These are phyloP conservation scores for Colletotrichum sp. DNA, from an alignment of 2,329 filamentous ascomycete species.

Conservation along the genomic window DNA sequence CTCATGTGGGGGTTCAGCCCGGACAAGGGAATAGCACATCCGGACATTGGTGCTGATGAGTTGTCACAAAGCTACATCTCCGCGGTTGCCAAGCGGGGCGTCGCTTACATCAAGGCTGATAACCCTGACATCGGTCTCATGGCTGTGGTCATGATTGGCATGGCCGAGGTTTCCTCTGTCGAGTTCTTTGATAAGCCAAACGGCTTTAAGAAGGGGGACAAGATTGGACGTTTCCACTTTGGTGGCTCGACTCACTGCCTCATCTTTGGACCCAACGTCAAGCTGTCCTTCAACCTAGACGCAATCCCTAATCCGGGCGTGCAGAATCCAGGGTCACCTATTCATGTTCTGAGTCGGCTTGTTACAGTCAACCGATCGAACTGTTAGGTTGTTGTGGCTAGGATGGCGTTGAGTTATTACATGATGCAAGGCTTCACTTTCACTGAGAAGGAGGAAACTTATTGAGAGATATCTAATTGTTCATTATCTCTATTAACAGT, in stretches of 20 bases:
- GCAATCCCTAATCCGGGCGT: not conserved
- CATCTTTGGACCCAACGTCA: not conserved
- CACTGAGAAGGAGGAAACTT: not conserved
- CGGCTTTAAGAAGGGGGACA: not conserved
- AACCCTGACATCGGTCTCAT: not conserved
- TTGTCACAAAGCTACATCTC: not conserved
- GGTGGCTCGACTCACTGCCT: not conserved
- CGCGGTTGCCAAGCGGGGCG: fast-evolving
- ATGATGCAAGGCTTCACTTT: not conserved
- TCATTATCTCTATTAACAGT: constrained; percentile 21
- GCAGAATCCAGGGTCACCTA: not conserved
- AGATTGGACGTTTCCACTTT: not conserved
- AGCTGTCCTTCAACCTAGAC: not conserved
- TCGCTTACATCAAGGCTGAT: not conserved
- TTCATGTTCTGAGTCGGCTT: not conserved
- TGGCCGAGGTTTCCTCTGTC: not conserved
- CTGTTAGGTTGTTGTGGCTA: not conserved
- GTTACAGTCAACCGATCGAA: not conserved
- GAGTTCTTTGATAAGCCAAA: not conserved
- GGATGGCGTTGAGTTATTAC: not conserved
- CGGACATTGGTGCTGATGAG: not conserved
- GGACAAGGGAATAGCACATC: not conserved
- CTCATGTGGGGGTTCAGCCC: not conserved
- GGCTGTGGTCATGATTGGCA: not conserved
- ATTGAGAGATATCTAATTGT: not conserved